Conservation (phyloP, 768 basidiomycete genomes). For the Suillus placidus region DNA sequence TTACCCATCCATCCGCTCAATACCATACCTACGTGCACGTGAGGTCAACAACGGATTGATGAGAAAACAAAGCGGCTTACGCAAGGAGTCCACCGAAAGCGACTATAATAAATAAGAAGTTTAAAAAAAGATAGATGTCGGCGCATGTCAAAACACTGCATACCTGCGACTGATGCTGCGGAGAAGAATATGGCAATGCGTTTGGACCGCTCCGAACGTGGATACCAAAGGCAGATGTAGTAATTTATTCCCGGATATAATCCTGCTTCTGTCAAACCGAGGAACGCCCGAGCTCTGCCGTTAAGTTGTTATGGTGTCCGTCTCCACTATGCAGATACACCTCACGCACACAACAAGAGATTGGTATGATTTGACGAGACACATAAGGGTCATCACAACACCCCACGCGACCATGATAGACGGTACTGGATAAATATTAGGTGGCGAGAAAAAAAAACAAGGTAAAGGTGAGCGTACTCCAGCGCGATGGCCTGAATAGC, state of each 20-base stretch:
- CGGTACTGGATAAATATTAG: slow-evolving; percentile 36
- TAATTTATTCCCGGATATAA: slow-evolving; percentile 45
- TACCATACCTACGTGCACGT: slow-evolving; percentile 34
- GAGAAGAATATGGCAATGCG: slow-evolving; percentile 68
- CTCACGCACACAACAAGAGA: slow-evolving; percentile 35
- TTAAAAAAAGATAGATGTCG: background rate
- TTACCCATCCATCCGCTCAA: slow-evolving; percentile 38
- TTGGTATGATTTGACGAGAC: slow-evolving; percentile 37
- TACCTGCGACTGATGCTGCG: slow-evolving; percentile 57
- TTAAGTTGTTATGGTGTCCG: background rate
- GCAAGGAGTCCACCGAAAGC: slow-evolving; percentile 53
- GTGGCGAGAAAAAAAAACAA: slow-evolving; percentile 10
- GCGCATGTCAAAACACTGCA: background rate
- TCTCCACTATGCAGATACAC: background rate
- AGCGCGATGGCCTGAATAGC: slow-evolving; percentile 39
- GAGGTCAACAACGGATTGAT: background rate
- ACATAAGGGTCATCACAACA: slow-evolving; percentile 42
- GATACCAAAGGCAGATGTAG: slow-evolving; percentile 61
- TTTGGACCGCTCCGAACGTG: slow-evolving; percentile 55
- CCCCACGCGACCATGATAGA: slow-evolving; percentile 44
- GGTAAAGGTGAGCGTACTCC: slow-evolving; percentile 28
- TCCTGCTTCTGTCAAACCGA: slow-evolving; percentile 53
- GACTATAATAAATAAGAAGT: slow-evolving; percentile 21
- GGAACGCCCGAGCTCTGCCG: slow-evolving; percentile 42
- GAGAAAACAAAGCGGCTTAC: slow-evolving; percentile 26